Conservation (phyloP, 164 flowering plant species). For the Euptelea pleiosperma region DNA sequence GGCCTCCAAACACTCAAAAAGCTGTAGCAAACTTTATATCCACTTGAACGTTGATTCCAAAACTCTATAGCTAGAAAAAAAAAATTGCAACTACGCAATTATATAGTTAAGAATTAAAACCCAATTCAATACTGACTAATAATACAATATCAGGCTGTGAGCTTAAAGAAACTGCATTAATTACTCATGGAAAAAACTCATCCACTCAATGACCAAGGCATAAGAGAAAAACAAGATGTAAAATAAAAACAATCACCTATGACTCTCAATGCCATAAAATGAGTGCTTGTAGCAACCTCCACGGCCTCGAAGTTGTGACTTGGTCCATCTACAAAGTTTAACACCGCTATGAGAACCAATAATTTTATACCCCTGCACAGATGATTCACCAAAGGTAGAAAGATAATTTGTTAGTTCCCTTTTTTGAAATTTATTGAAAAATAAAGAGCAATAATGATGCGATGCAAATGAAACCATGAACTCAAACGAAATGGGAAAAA, state of each 20-base stretch:
- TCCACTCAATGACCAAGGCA: not conserved
- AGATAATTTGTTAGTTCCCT: not conserved
- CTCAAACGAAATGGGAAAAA: not conserved
- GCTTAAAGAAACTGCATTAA: too few relatives aligned
- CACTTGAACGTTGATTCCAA: too few relatives aligned
- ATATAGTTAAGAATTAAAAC: too few relatives aligned
- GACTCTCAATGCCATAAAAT: constrained; percentile 96
- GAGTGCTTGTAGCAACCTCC: constrained; percentile 99
- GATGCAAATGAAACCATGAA: not conserved
- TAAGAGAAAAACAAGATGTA: not conserved
- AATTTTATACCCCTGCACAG: constrained; percentile 89
- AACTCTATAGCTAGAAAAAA: too few relatives aligned
- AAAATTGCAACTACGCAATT: too few relatives aligned
- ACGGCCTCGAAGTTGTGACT: constrained; percentile 96
- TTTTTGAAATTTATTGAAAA: constrained; percentile 5
- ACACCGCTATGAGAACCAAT: constrained; percentile 99
- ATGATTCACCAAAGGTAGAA: constrained; percentile 3
- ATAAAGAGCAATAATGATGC: not conserved
- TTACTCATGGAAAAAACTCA: too few relatives aligned
- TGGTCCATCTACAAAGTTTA: constrained; percentile 96
- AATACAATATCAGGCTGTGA: too few relatives aligned
- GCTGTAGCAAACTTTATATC: too few relatives aligned
- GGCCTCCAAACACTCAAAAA: too few relatives aligned
- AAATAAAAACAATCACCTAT: constrained; percentile 49
- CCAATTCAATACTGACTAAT: too few relatives aligned